Conservation (phyloP, 1,139 yeast genomes). For the Lodderomyces theae region DNA sequence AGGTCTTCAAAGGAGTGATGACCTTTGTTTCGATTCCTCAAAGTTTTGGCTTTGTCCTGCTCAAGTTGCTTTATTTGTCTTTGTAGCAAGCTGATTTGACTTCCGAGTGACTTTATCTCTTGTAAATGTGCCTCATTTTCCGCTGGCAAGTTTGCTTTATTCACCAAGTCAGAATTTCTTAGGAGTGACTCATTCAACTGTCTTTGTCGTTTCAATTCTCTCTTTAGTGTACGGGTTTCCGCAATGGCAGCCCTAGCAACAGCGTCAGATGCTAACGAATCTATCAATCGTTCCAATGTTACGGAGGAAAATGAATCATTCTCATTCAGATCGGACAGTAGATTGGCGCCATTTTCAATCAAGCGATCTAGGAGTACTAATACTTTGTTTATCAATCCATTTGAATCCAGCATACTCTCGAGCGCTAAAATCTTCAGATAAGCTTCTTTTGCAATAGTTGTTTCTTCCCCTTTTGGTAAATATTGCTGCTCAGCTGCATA, state of each 20-base stretch:
- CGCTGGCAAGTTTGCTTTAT: constrained; percentile 8
- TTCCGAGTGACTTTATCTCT: constrained; percentile 21
- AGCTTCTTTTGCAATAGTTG: background rate
- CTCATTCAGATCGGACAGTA: background rate
- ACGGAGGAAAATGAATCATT: constrained; percentile 25
- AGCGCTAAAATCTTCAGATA: background rate
- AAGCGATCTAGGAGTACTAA: background rate
- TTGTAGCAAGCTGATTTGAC: constrained; percentile 25
- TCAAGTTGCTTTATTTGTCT: constrained; percentile 10
- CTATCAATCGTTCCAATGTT: constrained; percentile 36
- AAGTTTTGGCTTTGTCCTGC: constrained; percentile 4
- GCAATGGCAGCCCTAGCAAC: constrained; percentile 35
- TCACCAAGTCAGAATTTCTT: background rate
- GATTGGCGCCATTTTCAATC: background rate
- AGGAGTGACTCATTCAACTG: background rate
- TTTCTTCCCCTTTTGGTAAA: no score
- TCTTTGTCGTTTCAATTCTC: constrained; percentile 17
- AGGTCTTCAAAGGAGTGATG: constrained; percentile 9
- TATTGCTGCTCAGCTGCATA: no score
- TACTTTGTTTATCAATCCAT: background rate
- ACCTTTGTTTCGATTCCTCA: background rate
- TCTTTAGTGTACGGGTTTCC: constrained; percentile 26
- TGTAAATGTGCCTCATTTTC: constrained; percentile 18
- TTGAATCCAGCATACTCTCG: background rate
- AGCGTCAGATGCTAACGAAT: constrained; percentile 32